phyloP scores from a whole-genome alignment of 2,329 filamentous ascomycete genomes.

The Helotiales sp. region DNA sequence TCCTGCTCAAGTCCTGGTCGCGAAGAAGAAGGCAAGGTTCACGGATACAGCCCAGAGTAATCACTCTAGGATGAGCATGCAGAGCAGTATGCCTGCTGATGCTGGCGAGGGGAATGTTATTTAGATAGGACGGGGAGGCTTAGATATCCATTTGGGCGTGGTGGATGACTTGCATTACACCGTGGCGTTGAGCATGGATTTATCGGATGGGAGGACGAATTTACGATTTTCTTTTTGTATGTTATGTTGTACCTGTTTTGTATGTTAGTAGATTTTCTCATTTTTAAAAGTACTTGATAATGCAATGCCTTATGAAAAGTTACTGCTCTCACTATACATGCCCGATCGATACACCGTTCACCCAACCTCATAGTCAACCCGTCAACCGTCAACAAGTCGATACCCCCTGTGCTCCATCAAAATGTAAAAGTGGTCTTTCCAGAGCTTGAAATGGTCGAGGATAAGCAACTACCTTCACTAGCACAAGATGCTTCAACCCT shows the following conservation, averaged over 20 bases:
- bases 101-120: slow-evolving; percentile 25
- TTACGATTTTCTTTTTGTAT: slow-evolving; percentile 11
- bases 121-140: slow-evolving; percentile 20
- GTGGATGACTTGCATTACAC: slow-evolving; percentile 20
- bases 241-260: slow-evolving; percentile 15
- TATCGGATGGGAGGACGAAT: neutral
- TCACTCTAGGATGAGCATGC: slow-evolving; percentile 31
- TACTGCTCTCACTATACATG: neutral
- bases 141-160: slow-evolving; percentile 15
- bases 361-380: neutral
- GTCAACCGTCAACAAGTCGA: neutral
- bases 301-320: neutral
- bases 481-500: neutral
- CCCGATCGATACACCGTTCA: neutral
- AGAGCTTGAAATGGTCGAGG: neutral
- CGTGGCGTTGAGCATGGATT: slow-evolving; percentile 15
- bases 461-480: neutral
- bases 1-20: slow-evolving; percentile 89
- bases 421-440: too few relatives aligned
- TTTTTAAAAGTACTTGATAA: slow-evolving; percentile 12
- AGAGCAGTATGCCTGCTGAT: slow-evolving; percentile 34
- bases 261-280: slow-evolving; percentile 12
- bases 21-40: slow-evolving; percentile 39
- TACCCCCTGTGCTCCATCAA: too few relatives aligned
- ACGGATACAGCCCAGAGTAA: slow-evolving; percentile 24